Conservation (phyloP, 2,329 filamentous ascomycete genomes). For the Pestalotiopsis sp. region DNA sequence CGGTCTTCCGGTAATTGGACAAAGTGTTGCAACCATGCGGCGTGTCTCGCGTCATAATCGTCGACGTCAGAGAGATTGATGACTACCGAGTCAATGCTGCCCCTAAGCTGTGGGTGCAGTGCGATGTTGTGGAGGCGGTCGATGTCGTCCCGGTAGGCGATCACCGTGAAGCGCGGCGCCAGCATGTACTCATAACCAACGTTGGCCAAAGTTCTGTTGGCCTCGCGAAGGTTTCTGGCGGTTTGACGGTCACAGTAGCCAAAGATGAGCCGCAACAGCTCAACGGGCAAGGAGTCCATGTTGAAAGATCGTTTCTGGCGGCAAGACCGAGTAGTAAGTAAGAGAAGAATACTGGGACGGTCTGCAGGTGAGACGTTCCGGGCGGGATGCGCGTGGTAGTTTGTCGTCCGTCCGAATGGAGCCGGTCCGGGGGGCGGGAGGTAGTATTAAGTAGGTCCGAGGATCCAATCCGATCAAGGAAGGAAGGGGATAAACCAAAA, state of each 20-base stretch:
- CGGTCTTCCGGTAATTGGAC: constrained; percentile 37
- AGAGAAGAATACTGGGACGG: neutral
- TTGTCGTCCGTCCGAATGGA: neutral
- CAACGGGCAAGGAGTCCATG: constrained; percentile 37
- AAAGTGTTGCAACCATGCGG: constrained; percentile 36
- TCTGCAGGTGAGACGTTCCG: neutral
- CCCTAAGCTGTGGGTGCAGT: constrained; percentile 39
- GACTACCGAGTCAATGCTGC: constrained; percentile 41
- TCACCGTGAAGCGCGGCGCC: constrained; percentile 38
- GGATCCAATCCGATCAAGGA: neutral
- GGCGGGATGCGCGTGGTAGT: neutral
- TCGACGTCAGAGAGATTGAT: constrained; percentile 46
- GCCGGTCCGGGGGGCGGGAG: neutral
- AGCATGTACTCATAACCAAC: constrained; percentile 45
- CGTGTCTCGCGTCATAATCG: constrained; percentile 38
- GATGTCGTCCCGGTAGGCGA: constrained; percentile 47
- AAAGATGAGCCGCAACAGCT: constrained; percentile 44
- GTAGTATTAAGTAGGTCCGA: neutral
- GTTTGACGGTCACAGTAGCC: constrained; percentile 38
- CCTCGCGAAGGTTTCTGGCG: constrained; percentile 41
- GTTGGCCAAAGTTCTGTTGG: constrained; percentile 37
- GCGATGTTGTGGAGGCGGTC: constrained; percentile 44
- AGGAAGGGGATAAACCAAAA: neutral
- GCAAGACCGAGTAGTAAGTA: neutral
- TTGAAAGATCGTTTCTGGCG: constrained; percentile 6